Evolutionary conservation across 2,329 filamentous ascomycete species (phyloP).

Genomic region (Fusarium nodosum): DNA sequence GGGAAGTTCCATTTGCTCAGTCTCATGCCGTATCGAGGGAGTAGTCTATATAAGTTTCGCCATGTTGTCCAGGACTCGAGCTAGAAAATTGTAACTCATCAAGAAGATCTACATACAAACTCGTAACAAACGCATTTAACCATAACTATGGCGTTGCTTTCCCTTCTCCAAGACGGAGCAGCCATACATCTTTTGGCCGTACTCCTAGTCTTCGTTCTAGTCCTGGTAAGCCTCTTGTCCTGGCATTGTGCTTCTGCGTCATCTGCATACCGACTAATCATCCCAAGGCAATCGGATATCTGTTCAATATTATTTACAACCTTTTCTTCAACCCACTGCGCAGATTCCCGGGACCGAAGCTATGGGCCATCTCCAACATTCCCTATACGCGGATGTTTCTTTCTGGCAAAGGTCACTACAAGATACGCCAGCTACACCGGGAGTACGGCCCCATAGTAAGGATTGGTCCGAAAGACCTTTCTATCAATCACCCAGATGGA

Average conservation of each 20-base stretch:
- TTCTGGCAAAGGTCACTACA: constrained; percentile 9
- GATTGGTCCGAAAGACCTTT: constrained; percentile 27
- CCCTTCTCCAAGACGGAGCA: not conserved
- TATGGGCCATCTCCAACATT: constrained; percentile 10
- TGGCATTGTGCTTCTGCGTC: no score
- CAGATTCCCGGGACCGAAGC: constrained; percentile 20
- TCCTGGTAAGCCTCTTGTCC: not conserved
- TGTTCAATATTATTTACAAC: constrained; percentile 9
- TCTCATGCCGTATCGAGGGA: not conserved
- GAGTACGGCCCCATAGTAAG: constrained; percentile 27
- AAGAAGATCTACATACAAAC: not conserved
- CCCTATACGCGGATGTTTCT: constrained; percentile 18
- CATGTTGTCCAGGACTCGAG: no score
- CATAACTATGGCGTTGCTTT: not conserved
- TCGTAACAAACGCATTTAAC: no score
- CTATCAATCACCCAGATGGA: constrained; percentile 24
- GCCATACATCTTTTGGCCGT: not conserved
- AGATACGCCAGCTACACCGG: constrained; percentile 19
- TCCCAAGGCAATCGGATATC: not conserved
- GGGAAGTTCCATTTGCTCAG: not conserved
- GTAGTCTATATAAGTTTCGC: not conserved
- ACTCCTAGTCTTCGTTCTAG: no score
- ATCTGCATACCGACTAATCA: not conserved
- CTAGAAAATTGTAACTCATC: not conserved
- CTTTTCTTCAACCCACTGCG: constrained; percentile 21